These are phyloP conservation scores for Sarocladium brachiariae DNA, from an alignment of 2,329 filamentous ascomycete species.

Conservation along the genomic window DNA sequence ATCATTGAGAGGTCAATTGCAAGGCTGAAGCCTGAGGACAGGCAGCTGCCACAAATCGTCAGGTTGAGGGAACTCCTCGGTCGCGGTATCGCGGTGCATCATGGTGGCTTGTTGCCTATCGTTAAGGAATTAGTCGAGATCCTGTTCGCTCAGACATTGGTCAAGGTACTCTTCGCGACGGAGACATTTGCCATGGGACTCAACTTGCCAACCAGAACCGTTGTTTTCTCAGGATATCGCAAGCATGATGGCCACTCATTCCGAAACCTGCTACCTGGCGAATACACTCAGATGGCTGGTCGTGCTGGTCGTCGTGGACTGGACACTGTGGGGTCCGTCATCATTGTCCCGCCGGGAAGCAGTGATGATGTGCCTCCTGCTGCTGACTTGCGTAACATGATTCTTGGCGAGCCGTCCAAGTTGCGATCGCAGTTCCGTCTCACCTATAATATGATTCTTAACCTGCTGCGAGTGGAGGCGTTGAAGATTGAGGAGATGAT, in stretches of 20 bases:
- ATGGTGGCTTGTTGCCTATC: constrained; percentile 88
- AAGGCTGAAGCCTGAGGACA: constrained; percentile 82
- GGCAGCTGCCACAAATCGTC: constrained; percentile 84
- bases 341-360: constrained; percentile 78
- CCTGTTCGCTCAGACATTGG: constrained; percentile 85
- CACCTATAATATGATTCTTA: constrained; percentile 99
- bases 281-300: constrained; percentile 99
- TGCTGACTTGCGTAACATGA: constrained; percentile 81
- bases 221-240: constrained; percentile 93
- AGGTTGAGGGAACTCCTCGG: constrained; percentile 77
- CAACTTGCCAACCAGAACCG: constrained; percentile 89
- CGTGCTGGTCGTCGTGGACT: constrained; percentile 94
- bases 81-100: constrained; percentile 90
- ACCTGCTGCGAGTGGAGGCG: constrained; percentile 88
- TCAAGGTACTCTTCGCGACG: constrained; percentile 95
- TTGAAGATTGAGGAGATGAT: constrained; percentile 99
- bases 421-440: constrained; percentile 91
- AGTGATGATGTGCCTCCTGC: constrained; percentile 85
- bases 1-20: constrained; percentile 93
- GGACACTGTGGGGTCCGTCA: constrained; percentile 95
- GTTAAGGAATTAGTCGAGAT: constrained; percentile 98
- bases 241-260: constrained; percentile 94
- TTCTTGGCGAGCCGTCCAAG: constrained; percentile 91
- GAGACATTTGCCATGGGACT: constrained; percentile 99
- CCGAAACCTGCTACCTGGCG: constrained; percentile 83